Percentiles rank a stretch among this genome's conserved stretches.
Conservation (phyloP, 2,329 filamentous ascomycete species). For the Fusarium verrucosum region DNA sequence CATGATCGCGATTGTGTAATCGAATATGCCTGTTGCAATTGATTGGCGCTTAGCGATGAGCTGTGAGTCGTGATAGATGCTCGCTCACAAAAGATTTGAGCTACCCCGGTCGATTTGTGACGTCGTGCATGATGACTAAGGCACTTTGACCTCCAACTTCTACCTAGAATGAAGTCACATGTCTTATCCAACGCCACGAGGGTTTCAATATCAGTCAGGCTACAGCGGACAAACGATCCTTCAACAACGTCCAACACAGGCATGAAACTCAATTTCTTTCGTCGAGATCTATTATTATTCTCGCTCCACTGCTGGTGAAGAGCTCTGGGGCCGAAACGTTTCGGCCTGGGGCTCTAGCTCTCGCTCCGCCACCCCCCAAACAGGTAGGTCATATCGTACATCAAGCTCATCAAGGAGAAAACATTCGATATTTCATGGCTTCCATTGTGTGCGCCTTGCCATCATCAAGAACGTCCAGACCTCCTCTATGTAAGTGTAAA, state of each 20-base stretch:
- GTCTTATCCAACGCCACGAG: not conserved
- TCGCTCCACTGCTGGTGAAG: not conserved
- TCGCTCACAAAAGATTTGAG: constrained; percentile 27
- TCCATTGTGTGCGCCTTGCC: constrained; percentile 12
- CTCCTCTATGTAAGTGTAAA: constrained; percentile 30
- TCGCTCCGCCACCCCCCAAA: constrained; percentile 34
- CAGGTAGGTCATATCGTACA: constrained; percentile 21
- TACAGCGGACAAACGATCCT: not conserved
- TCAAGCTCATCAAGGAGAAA: constrained; percentile 1
- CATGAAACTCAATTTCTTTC: not conserved
- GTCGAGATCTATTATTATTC: not conserved
- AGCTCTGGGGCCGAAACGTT: constrained; percentile 5
- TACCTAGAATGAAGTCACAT: constrained; percentile 16
- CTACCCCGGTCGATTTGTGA: constrained; percentile 28
- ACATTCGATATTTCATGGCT: constrained; percentile 31
- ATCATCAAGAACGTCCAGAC: not conserved
- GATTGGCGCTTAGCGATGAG: constrained; percentile 13
- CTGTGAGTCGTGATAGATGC: constrained; percentile 32
- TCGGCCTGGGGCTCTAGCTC: constrained; percentile 11
- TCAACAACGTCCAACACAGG: not conserved
- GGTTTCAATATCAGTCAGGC: not conserved
- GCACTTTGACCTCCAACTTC: not conserved
- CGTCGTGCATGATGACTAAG: constrained; percentile 38
- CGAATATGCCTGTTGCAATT: constrained; percentile 21
- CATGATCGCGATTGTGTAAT: constrained; percentile 41